These are phyloP conservation scores for Alternaria tenuissima DNA, from an alignment of 2,329 filamentous ascomycete species.

Conservation along the genomic window DNA sequence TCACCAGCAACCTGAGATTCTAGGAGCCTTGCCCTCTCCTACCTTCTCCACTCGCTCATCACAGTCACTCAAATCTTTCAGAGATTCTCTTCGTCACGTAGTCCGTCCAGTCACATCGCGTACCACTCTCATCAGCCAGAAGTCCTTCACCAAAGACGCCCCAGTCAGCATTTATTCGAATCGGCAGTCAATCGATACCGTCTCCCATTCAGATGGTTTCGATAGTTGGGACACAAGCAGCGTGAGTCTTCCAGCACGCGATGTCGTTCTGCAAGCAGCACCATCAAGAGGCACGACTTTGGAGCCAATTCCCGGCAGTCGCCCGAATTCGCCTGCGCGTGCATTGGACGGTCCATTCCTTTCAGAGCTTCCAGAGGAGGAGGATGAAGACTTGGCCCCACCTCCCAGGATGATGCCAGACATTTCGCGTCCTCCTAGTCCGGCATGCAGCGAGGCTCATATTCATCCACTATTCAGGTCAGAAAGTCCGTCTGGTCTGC, in stretches of 20 bases:
- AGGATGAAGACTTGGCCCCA: slow-evolving; percentile 40
- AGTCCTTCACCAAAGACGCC: slow-evolving; percentile 42
- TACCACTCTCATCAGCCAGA: slow-evolving; percentile 45
- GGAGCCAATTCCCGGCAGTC: slow-evolving; percentile 75
- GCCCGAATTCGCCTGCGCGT: slow-evolving; percentile 70
- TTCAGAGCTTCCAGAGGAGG: slow-evolving; percentile 35
- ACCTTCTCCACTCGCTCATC: slow-evolving; percentile 48
- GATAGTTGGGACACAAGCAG: slow-evolving; percentile 78
- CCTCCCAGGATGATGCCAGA: slow-evolving; percentile 47
- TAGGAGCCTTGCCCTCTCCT: slow-evolving; percentile 44
- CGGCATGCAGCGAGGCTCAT: slow-evolving; percentile 66
- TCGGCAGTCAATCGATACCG: slow-evolving; percentile 44
- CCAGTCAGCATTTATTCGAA: slow-evolving; percentile 46
- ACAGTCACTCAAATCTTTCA: slow-evolving; percentile 47
- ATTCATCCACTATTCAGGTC: slow-evolving; percentile 82
- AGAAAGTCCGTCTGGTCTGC: slow-evolving; percentile 67
- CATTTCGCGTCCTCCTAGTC: slow-evolving; percentile 49
- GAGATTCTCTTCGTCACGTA: slow-evolving; percentile 49
- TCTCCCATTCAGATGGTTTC: slow-evolving; percentile 65
- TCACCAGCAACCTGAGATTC: slow-evolving; percentile 6
- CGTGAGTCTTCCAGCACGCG: slow-evolving; percentile 69
- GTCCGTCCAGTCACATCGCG: slow-evolving; percentile 51
- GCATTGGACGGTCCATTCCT: slow-evolving; percentile 63
- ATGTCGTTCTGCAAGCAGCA: slow-evolving; percentile 50
- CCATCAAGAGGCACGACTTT: slow-evolving; percentile 62